Percentiles rank a stretch among this genome's conserved stretches.
These are phyloP conservation scores for Craspedostauros australis DNA, from an alignment of 108 stramenopile species.

Conservation along the genomic window DNA sequence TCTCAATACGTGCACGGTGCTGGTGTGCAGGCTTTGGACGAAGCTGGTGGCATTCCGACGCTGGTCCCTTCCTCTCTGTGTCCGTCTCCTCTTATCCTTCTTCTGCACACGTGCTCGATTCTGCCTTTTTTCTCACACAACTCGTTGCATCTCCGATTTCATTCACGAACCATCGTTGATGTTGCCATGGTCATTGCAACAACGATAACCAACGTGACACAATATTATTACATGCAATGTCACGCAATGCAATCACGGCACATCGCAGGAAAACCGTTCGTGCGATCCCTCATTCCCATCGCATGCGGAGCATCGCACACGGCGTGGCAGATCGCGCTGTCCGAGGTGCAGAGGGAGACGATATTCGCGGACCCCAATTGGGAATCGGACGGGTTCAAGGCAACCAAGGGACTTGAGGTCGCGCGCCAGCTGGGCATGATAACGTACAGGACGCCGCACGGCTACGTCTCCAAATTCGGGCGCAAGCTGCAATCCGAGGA, in stretches of 20 bases:
- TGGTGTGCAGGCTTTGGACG: too few species aligned
- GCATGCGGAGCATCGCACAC: constrained; percentile 89
- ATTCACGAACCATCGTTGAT: too few species aligned
- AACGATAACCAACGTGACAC: too few species aligned
- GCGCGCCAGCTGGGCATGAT: constrained; percentile 93
- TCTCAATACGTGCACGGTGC: too few species aligned
- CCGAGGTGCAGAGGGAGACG: constrained; percentile 88
- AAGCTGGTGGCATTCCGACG: too few species aligned
- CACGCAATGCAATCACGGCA: too few species aligned
- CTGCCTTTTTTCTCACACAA: too few species aligned
- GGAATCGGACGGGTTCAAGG: constrained; percentile 52
- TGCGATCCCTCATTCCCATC: constrained; percentile 73
- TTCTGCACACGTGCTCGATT: not conserved
- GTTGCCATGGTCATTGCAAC: too few species aligned
- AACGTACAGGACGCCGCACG: constrained; percentile 80
- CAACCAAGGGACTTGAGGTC: constrained; percentile 75
- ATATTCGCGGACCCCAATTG: constrained; percentile 92
- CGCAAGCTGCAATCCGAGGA: constrained; percentile 32
- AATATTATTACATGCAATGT: too few species aligned
- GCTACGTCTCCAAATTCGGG: constrained; percentile 85
- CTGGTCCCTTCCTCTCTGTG: too few species aligned
- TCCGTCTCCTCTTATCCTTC: not conserved
- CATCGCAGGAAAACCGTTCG: constrained; percentile 49
- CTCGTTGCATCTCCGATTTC: too few species aligned
- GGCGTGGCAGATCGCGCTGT: constrained; percentile 93